phyloP scores from a whole-genome alignment of 305 asterid species.

The Fraxinus latifolia region DNA sequence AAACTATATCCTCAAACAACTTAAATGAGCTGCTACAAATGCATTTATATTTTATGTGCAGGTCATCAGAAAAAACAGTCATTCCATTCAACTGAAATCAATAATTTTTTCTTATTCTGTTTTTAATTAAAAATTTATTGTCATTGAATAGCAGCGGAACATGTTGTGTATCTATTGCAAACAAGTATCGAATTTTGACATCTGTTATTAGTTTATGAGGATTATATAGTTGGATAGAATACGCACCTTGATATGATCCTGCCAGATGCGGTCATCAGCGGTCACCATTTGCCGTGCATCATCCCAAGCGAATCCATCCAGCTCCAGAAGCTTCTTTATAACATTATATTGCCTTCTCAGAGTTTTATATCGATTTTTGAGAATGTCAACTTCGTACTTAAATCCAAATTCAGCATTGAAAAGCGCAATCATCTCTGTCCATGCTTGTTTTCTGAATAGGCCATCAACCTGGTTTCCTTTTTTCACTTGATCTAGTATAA shows the following conservation, averaged over 20 bases:
- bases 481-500: constrained; percentile 30
- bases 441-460: constrained; percentile 34
- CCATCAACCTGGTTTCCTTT: constrained; percentile 39
- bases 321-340: constrained; percentile 30
- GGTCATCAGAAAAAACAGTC: not conserved
- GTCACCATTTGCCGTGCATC: constrained; percentile 35
- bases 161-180: not conserved
- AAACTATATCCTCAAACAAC: not conserved
- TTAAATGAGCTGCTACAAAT: not conserved
- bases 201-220: not conserved
- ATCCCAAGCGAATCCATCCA: constrained; percentile 46
- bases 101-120: not conserved
- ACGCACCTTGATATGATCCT: constrained; percentile 36
- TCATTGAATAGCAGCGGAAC: not conserved
- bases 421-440: constrained; percentile 33
- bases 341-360: constrained; percentile 34
- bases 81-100: not conserved
- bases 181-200: not conserved
- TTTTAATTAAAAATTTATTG: not conserved
- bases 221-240: not conserved
- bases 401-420: constrained; percentile 37
- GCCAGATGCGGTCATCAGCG: constrained; percentile 40
- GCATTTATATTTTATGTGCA: not conserved
- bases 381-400: constrained; percentile 28
- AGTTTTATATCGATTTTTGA: constrained; percentile 37